phyloP scores from a whole-genome alignment of 1,139 yeast genomes.

The Geotrichum aggregatum region DNA sequence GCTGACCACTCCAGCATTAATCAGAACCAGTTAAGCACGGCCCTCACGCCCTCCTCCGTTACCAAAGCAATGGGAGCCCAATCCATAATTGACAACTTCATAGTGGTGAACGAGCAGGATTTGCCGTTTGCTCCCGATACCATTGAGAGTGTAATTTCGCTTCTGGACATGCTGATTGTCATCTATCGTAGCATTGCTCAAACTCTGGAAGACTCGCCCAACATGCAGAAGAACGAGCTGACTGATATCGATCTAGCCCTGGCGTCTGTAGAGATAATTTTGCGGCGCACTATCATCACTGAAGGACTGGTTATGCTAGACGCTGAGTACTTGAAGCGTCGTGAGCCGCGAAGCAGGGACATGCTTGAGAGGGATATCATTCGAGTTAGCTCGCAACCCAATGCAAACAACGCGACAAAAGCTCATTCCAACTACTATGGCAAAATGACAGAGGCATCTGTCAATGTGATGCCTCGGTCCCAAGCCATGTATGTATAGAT shows the following conservation, averaged over 20 bases:
- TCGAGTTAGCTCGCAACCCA: slow-evolving; percentile 8
- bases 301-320: slow-evolving; percentile 13
- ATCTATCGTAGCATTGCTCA: slow-evolving; percentile 14
- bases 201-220: slow-evolving; percentile 1
- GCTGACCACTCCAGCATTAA: slow-evolving; percentile 14
- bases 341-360: slow-evolving; percentile 9
- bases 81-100: slow-evolving; percentile 6
- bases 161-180: slow-evolving; percentile 14
- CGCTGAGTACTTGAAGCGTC: slow-evolving; percentile 6
- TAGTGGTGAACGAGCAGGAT: slow-evolving; percentile 12
- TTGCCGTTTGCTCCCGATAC: slow-evolving; percentile 17
- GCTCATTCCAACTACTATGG: not conserved
- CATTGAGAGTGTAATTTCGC: slow-evolving; percentile 14
- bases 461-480: slow-evolving; percentile 6
- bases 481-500: slow-evolving; percentile 13
- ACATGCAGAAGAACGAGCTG: slow-evolving; percentile 5
- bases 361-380: slow-evolving; percentile 14
- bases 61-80: not conserved
- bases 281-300: slow-evolving; percentile 10
- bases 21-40: slow-evolving; percentile 10
- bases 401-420: not conserved
- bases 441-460: not conserved
- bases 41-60: slow-evolving; percentile 10
- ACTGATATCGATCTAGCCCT: slow-evolving; percentile 13
- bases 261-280: slow-evolving; percentile 12